phyloP scores from a whole-genome alignment of 768 basidiomycete genomes.

The Pulveroboletus frians region DNA sequence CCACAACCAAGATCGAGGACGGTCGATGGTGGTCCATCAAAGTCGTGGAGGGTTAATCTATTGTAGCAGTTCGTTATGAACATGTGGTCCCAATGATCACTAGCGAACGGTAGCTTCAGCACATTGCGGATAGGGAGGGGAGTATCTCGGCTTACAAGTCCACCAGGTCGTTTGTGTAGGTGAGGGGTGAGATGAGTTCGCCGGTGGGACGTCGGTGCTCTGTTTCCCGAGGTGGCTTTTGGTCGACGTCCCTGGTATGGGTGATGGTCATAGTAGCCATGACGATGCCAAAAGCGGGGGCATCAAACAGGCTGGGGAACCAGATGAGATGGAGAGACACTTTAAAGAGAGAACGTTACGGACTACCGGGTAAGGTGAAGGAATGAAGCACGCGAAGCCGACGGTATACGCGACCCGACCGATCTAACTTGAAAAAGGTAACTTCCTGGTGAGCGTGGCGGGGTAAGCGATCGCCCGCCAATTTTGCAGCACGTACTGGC shows the following conservation, averaged over 20 bases:
- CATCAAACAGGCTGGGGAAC: constrained; percentile 19
- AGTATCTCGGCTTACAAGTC: constrained; percentile 44
- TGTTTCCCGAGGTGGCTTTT: constrained; percentile 37
- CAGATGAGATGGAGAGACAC: constrained; percentile 11
- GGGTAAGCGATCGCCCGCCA: constrained; percentile 20
- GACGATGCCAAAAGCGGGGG: constrained; percentile 16
- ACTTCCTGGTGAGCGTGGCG: not conserved
- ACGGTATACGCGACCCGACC: constrained; percentile 15
- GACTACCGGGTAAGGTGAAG: constrained; percentile 15
- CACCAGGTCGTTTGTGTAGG: constrained; percentile 43
- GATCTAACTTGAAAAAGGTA: constrained; percentile 4
- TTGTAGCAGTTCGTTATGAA: constrained; percentile 48
- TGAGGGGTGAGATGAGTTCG: constrained; percentile 52
- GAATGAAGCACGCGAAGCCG: constrained; percentile 3
- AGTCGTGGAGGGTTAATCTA: constrained; percentile 51
- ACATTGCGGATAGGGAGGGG: not conserved
- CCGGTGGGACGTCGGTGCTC: constrained; percentile 42
- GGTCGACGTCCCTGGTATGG: constrained; percentile 42
- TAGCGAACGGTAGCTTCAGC: constrained; percentile 23
- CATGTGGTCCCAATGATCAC: constrained; percentile 71
- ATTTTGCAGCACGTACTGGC: constrained; percentile 15
- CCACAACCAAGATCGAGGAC: constrained; percentile 73
- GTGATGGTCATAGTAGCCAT: constrained; percentile 20
- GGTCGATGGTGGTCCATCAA: constrained; percentile 43
- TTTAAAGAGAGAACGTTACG: constrained; percentile 21